Base-by-base conservation (phyloP, 768 basidiomycete genomes). In the Pleurotus salmoneostramineus region DNA sequence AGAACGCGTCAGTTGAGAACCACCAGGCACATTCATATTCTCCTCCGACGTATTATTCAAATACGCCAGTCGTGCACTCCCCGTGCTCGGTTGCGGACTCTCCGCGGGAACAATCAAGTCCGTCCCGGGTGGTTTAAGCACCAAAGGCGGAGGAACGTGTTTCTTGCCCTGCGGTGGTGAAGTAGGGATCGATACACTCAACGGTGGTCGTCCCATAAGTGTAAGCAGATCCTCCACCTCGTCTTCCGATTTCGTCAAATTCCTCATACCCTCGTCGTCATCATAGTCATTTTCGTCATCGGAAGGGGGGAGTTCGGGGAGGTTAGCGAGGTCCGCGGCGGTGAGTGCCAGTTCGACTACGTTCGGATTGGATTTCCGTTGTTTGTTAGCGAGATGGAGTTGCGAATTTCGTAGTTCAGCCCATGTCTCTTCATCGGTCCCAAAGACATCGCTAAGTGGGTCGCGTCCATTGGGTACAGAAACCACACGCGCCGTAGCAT, bases 341-440 rank as follows among this genome's bases (percentile, higher is more conserved):
- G 80, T 80, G 46, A 87, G 68, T 12, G 82, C 79, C 6, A 87
- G 74, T 21, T 82, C 68, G 42, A 83, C 78, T 42, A 83, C 68
- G 60, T 84, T 77, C 1, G 80, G 78, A 64, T 82, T 75, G 35
- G 62, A 31, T 6, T 66, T 45, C 8, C 44, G 58, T 47, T 60
- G 58, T 62, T 69, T 64, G 59, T 27, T 27, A 27, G 21, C 21
- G 21, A 27, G 21, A 27, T 69, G 62, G 63, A 63, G 69, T 32
- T 65, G 67, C 58, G 77, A 66, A 42, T 72, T 64, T 52, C 66
- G 82, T 50, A 88, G 74, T 51, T 82, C 81, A 58, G 75, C 73
- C 85, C 86, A 87, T 0, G 81, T 78, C 61, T 86, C 81, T 60
- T 74, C 81, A 66, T 87, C 87, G n/a, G 78, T 77, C 47, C 86